Conservation (phyloP, 1,139 yeast genomes). For the Blastobotrys aristatus region DNA sequence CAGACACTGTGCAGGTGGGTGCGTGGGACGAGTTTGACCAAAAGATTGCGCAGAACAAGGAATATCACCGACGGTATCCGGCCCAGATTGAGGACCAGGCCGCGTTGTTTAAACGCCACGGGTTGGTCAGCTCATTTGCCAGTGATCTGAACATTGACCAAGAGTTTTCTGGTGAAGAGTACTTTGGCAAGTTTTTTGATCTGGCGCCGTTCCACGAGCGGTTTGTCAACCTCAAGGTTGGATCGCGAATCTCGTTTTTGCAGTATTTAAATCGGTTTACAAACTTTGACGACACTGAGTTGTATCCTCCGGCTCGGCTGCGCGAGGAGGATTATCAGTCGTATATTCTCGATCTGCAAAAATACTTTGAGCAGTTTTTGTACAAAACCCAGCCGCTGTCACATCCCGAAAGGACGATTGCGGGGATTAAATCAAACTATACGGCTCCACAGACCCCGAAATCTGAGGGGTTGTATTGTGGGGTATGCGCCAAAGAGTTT, state of each 20-base stretch:
- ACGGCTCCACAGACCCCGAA: conserved; percentile 16
- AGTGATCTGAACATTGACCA: conserved; percentile 44
- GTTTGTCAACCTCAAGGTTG: conserved; percentile 45
- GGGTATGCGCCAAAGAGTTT: conserved; percentile 60
- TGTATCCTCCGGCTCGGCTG: conserved; percentile 23
- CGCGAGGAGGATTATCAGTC: conserved; percentile 37
- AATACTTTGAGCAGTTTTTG: conserved; percentile 46
- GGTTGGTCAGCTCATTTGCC: conserved; percentile 36
- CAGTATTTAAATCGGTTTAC: conserved; percentile 49
- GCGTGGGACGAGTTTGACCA: conserved; percentile 44
- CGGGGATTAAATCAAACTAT: conserved; percentile 37
- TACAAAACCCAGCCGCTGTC: conserved; percentile 49
- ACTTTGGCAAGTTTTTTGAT: conserved; percentile 61
- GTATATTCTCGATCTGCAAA: conserved; percentile 43
- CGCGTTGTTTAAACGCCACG: neutral
- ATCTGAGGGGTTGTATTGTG: conserved; percentile 43
- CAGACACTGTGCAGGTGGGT: conserved; percentile 7
- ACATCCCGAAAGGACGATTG: conserved; percentile 37
- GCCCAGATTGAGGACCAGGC: conserved; percentile 34
- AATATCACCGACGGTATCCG: conserved; percentile 33
- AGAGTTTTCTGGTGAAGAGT: conserved; percentile 56
- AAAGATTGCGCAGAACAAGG: conserved; percentile 37
- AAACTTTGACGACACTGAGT: conserved; percentile 35
- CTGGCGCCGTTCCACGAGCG: conserved; percentile 45
- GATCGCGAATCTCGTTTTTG: conserved; percentile 38